Percentiles rank a stretch among this genome's conserved stretches.
These are phyloP conservation scores for Parachaetomium inaequale DNA, from an alignment of 495 filamentous ascomycete genomes.

Conservation along the genomic window DNA sequence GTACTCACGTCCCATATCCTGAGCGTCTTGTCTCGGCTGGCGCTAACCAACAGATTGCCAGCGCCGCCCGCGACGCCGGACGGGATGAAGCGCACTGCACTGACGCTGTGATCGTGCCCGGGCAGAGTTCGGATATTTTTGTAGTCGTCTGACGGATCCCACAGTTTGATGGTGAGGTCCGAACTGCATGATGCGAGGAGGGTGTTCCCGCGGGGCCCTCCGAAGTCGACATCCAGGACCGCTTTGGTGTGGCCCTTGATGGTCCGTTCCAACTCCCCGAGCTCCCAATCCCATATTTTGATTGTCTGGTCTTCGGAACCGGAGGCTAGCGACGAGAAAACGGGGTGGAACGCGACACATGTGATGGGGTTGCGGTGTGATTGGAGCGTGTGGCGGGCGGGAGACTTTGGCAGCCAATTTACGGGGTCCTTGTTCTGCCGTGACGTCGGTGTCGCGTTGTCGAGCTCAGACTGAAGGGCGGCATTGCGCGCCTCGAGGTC, in stretches of 20 bases:
- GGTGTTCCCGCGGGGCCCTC: constrained; percentile 78
- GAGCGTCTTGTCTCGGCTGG: constrained; percentile 76
- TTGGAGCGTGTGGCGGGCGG: constrained; percentile 76
- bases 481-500: constrained; percentile 75
- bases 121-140: constrained; percentile 91
- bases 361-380: constrained; percentile 80
- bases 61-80: constrained; percentile 65
- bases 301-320: constrained; percentile 84
- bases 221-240: constrained; percentile 87
- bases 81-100: constrained; percentile 83
- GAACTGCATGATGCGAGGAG: constrained; percentile 87
- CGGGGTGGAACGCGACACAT: constrained; percentile 89
- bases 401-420: constrained; percentile 79
- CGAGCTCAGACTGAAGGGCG: constrained; percentile 74
- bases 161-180: constrained; percentile 92
- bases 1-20: constrained; percentile 92
- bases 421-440: constrained; percentile 78
- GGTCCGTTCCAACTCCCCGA: constrained; percentile 87
- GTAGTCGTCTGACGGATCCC: constrained; percentile 92
- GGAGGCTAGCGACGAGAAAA: constrained; percentile 87
- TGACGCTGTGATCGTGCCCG: constrained; percentile 91
- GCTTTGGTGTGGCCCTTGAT: constrained; percentile 91
- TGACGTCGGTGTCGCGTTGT: constrained; percentile 80
- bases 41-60: constrained; percentile 76
- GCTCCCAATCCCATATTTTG: constrained; percentile 98